Base-by-base conservation (phyloP, 192 early-diverging fungal species). In the Backusella macrospora region DNA sequence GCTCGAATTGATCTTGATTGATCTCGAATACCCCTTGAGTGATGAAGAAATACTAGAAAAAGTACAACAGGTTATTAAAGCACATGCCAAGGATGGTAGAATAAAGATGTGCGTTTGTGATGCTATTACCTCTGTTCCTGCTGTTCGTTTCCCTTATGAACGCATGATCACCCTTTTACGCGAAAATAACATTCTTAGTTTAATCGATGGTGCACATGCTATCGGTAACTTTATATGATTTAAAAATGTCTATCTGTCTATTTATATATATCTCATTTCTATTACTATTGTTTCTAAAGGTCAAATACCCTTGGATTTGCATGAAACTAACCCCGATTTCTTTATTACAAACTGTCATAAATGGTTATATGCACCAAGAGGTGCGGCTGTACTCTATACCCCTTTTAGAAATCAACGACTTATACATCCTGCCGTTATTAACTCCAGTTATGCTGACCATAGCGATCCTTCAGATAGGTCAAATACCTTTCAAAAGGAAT, bases 281-380 rank as follows among this genome's bases (percentile, higher is more conserved):
- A 55, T 55, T 15, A 62, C 23, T 23, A 23, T 18, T 21, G 2
- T 1, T 62, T 9, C 7, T 21, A 18, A 64, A 73, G 72, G 72
- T 37, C 90, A 92, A 74, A 85, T 92, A 21, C 88, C 87, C 43
- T 62, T 91, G 2, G 75, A 90, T 44, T 46, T 92, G 6, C 70
- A 71, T 21, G 82, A 84, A 45, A 72, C 84, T 15, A 73, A 82
- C 62, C 85, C 90, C 0, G 92, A 94, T 70, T 94, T 90, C 65
- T 89, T 87, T 64, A 85, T 89, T n/a, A 83, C 85, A 46, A 90
- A 90, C 73, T 84, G 81, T 68, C 90, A 92, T 78, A 92, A 92
- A 81, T 92, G 90, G 90, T 47, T 90, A 13, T 90, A 74, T 81
- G 82, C 82, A 64, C 83, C 84, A 40, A 81, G 85, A 29, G 80